Percentiles rank a stretch among this genome's conserved stretches.
These are phyloP conservation scores for Talinum fruticosum DNA, from an alignment of 148 eudicot species.

Conservation along the genomic window DNA sequence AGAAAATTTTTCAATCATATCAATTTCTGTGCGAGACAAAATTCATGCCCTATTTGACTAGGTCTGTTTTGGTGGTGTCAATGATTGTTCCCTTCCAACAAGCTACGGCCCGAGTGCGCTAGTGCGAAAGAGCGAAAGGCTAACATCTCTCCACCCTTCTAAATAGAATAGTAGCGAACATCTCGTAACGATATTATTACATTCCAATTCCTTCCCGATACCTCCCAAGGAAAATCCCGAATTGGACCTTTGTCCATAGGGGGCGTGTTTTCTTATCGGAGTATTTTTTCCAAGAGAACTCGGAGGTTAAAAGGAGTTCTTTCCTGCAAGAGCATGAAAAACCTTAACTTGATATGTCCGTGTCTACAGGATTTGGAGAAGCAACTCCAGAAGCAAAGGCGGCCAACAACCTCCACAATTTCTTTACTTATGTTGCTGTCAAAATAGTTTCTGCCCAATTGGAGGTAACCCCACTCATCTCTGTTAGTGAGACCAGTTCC, in stretches of 20 bases:
- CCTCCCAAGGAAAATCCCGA: no score
- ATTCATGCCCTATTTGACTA: neutral
- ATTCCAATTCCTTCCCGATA: no score
- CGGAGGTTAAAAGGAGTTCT: neutral
- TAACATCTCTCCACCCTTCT: no score
- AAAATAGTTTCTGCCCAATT: constrained; percentile 82
- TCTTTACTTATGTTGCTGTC: constrained; percentile 84
- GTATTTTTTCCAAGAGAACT: no score
- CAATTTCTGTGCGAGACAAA: neutral
- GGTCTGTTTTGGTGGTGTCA: neutral
- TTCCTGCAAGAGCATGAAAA: neutral
- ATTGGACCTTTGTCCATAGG: no score
- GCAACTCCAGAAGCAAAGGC: constrained; percentile 93
- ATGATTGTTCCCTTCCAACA: no score
- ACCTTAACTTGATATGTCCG: neutral
- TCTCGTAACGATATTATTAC: no score
- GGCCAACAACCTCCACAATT: constrained; percentile 73
- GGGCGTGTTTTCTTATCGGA: no score
- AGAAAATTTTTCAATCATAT: no score
- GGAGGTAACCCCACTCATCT: constrained; percentile 43
- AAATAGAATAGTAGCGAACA: no score
- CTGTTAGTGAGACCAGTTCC: neutral
- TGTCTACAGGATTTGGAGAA: constrained; percentile 74
- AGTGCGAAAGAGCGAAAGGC: no score
- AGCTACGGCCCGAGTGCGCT: no score